These are phyloP conservation scores for Zymoseptoria ardabiliae DNA, from an alignment of 2,329 filamentous ascomycete species.

Conservation along the genomic window DNA sequence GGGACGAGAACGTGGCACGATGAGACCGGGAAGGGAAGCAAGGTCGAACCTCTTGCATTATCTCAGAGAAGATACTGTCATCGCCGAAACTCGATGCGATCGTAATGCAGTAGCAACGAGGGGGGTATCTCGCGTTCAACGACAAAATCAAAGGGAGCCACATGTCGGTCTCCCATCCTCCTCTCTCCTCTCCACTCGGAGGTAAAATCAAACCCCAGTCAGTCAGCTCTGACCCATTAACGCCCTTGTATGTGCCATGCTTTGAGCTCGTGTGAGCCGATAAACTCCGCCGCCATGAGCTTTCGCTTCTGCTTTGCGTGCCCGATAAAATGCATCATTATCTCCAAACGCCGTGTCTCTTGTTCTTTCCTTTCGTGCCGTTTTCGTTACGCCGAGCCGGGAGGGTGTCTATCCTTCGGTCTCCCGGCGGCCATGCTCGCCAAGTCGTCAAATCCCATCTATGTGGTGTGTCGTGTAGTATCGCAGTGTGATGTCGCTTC, in stretches of 20 bases:
- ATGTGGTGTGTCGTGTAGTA: neutral
- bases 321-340: neutral
- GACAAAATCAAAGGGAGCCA: neutral
- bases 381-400: neutral
- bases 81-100: too few species aligned
- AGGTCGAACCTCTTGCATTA: too few species aligned
- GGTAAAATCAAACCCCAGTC: neutral
- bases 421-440: neutral
- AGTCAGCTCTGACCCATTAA: neutral
- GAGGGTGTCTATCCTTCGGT: neutral
- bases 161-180: neutral
- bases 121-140: neutral
- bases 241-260: neutral
- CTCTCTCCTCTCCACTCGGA: neutral
- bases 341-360: neutral
- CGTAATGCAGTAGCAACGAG: neutral
- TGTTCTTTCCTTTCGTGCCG: neutral
- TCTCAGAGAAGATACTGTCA: too few species aligned
- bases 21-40: too few species aligned
- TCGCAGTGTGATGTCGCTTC: neutral
- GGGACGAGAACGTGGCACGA: too few species aligned
- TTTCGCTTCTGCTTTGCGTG: too few species aligned
- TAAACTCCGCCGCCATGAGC: neutral
- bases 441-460: neutral
- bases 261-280: neutral